Conservation (phyloP, 192 early-diverging fungal genomes). For the Entomortierella lignicola region DNA sequence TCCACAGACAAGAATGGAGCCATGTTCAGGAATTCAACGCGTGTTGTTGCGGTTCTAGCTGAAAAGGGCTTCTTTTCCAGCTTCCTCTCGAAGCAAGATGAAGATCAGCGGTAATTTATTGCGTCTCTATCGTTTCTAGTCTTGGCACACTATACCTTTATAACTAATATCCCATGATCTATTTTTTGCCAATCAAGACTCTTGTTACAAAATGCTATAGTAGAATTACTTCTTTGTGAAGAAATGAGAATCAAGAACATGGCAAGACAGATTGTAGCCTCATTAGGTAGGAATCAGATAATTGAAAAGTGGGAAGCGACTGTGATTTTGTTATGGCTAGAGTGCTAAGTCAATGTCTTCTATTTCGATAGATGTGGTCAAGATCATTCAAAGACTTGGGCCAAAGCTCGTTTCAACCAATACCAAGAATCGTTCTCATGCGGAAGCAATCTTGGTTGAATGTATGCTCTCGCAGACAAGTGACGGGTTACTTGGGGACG, state of each 20-base stretch:
- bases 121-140: too few relatives aligned
- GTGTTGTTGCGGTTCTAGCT: conserved; percentile 1
- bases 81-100: neutral
- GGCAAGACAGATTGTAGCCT: too few relatives aligned
- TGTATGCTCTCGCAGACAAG: conserved; percentile 16
- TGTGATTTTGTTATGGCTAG: neutral
- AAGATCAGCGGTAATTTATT: neutral
- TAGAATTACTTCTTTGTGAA: too few relatives aligned
- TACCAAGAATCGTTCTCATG: neutral
- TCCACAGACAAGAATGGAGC: neutral
- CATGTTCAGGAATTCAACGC: neutral
- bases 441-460: conserved; percentile 14
- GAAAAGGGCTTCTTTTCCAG: conserved; percentile 10
- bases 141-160: too few relatives aligned
- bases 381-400: conserved; percentile 9
- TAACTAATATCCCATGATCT: too few relatives aligned
- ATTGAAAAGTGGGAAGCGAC: too few relatives aligned
- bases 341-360: neutral
- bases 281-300: too few relatives aligned
- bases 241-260: too few relatives aligned
- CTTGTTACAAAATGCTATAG: too few relatives aligned
- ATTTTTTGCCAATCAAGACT: too few relatives aligned
- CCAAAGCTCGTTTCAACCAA: conserved; percentile 4
- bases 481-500: conserved; percentile 19
- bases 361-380: neutral